Conservation (phyloP, 169 alveolate genomes). For the Eimeria nieschulzi region DNA sequence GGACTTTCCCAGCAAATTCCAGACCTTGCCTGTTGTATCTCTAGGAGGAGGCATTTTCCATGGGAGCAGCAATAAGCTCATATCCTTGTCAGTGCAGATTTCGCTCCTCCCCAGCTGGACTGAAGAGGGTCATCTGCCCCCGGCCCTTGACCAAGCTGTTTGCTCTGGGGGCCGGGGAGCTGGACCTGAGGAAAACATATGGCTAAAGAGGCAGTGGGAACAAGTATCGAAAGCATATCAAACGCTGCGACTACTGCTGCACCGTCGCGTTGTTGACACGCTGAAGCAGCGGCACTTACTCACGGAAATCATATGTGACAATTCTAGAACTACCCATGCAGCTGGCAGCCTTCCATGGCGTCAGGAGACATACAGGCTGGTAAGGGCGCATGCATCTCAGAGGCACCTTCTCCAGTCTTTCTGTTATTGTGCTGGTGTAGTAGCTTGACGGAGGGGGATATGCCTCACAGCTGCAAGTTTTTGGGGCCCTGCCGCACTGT, state of each 20-base stretch:
- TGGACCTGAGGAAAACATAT: constrained; percentile 7
- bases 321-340: constrained; percentile 53
- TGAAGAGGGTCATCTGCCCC: constrained; percentile 43
- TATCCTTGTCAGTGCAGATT: constrained; percentile 37
- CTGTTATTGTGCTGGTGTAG: too few species aligned
- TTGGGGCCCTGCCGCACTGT: neutral
- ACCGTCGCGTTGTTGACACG: constrained; percentile 31
- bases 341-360: constrained; percentile 64
- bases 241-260: constrained; percentile 43
- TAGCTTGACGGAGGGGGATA: neutral
- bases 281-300: constrained; percentile 41
- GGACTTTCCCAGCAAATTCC: neutral
- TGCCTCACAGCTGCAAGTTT: neutral
- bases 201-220: constrained; percentile 57
- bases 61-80: constrained; percentile 29
- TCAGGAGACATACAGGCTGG: constrained; percentile 60
- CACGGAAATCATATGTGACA: constrained; percentile 19
- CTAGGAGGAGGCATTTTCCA: constrained; percentile 67
- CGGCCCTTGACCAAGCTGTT: constrained; percentile 43
- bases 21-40: constrained; percentile 42
- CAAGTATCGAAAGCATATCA: constrained; percentile 19
- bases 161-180: constrained; percentile 57
- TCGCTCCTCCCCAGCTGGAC: constrained; percentile 52
- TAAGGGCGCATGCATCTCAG: neutral
- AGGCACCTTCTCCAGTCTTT: neutral